Evolutionary conservation across 805 yeast species (phyloP), one percentile per base, ranked within the genome.

Genomic region (Barnettozyma botsteinii): DNA sequence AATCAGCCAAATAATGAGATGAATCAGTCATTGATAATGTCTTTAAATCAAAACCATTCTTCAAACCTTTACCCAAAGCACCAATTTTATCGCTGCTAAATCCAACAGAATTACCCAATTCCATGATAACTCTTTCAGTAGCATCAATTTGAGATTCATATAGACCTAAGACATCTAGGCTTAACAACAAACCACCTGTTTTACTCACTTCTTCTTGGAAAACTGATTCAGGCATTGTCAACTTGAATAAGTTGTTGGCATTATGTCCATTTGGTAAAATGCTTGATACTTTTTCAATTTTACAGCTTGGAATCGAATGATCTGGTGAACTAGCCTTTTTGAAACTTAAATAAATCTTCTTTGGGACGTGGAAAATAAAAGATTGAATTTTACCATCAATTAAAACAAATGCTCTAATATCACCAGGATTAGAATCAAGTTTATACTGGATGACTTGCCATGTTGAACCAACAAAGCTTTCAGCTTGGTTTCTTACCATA

Each of bases 401-500:
- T 46, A 73, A 56, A 1, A 81, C 87, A 54, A 69, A 75, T 0
- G 85, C 96, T 42, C 77, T 80, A 23, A 91, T 66, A 37, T 76
- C 81, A n/a, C 97, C 98, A 0, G 86, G 82, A 30, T 51, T 59
- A 1, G 69, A 67, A 31, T 80, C 79, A 9, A 61, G 52, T 44
- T 74, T 74, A 52, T 85, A 79, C 50, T 87, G 88, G 26, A 93
- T 60, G 27, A 93, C 70, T 46, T 88, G 87, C 99, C 99, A 93
- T 24, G 79, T 74, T 1, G 85, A 70, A 7, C 81, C 81, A 9
- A 86, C 83, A 52, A 82, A 79, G 30, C 70, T 73, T 55, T 83
- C 95, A 0, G 95, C 95, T 52, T 85, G 93, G 37, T 75, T 73
- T 37, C 84, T 73, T 31, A 88, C 67, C 68, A 88, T 72, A 17